Base-by-base conservation (phyloP, 192 early-diverging fungal genomes). In the Coemansia aciculifera region DNA sequence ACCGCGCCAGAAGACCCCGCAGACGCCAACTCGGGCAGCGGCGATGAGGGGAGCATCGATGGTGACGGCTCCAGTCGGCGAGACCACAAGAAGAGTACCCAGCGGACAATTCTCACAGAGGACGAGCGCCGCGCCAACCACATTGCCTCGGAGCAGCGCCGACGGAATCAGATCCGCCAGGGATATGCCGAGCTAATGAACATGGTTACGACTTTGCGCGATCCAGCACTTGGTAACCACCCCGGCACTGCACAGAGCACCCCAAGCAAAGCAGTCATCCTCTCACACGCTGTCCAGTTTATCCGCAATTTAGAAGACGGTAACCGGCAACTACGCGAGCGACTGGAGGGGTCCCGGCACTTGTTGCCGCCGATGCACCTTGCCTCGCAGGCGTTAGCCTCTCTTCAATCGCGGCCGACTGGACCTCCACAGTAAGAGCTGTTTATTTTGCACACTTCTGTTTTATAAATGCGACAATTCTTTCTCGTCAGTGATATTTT, bases 131-230 rank as follows among this genome's bases (percentile, higher is more conserved):
- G 91, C 62, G 89, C 90, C 17, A 96, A 96, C 81, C 95, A 98
- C 74, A 98, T 98, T 85, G 93, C 92, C 2, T 93, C 92, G 13
- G 95, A 98, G 72, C 93, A 98, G 81, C 91, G 93, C 64, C 87
- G 95, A 59, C 81, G 95, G 44, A 91, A 94, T 64, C 93, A 96
- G 75, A 98, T 98, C 72, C 86, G 93, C 27, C 77, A 90, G 48
- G 95, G 95, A 3, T 95, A 95, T 68, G 92, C 94, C 44, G 89
- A 92, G 71, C 86, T 98, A 38, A 90, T 93, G 56, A 90, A 86
- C 43, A 87, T 94, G 74, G 93, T 96, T 24, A 93, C 95, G 38
- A 87, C 88, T 3, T 83, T 96, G 52, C 65, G 65, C 38, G 81
- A 83, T 34, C 81, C 81, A 11, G 69, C 76, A 10, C 65, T 83